Conservation (phyloP, 352 stramenopile species). For the Pythium aquatile region DNA sequence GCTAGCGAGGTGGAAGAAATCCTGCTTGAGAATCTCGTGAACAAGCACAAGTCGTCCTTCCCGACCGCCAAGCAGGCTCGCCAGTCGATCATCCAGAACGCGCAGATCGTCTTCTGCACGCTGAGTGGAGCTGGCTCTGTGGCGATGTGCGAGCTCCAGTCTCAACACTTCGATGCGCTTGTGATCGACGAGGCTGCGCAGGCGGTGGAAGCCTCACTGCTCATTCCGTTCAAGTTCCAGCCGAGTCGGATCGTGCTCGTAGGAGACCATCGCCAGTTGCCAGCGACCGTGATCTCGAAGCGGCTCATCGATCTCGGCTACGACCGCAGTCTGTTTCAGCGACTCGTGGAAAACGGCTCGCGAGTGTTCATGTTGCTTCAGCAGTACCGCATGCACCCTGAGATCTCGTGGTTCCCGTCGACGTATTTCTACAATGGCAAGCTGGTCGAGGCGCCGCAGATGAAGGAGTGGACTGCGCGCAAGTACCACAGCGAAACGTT, state of each 20-base stretch:
- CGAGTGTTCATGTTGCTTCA: constrained; percentile 89
- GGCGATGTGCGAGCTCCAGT: constrained; percentile 85
- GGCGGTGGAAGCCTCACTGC: constrained; percentile 94
- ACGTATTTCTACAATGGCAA: constrained; percentile 92
- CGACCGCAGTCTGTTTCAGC: constrained; percentile 95
- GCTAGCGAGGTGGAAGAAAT: constrained; percentile 69
- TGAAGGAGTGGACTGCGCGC: constrained; percentile 77
- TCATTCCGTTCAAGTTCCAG: constrained; percentile 95
- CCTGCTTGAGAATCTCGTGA: constrained; percentile 64
- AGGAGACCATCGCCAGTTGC: constrained; percentile 97
- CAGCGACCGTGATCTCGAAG: constrained; percentile 96
- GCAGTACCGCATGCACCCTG: constrained; percentile 98
- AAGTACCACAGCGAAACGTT: constrained; percentile 45
- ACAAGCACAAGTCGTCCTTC: constrained; percentile 61
- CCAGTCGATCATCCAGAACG: constrained; percentile 68
- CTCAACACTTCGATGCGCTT: constrained; percentile 93
- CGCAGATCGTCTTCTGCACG: constrained; percentile 85
- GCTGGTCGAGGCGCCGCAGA: constrained; percentile 84
- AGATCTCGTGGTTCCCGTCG: constrained; percentile 95
- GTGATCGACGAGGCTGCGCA: constrained; percentile 98
- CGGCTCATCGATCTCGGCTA: constrained; percentile 82
- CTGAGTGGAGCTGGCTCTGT: constrained; percentile 77
- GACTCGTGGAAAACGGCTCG: constrained; percentile 86
- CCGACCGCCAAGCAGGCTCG: constrained; percentile 50
- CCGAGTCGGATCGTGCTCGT: constrained; percentile 82